Conservation (phyloP, 1,284 basidiomycete species). For the Wolfiporia cocos region DNA sequence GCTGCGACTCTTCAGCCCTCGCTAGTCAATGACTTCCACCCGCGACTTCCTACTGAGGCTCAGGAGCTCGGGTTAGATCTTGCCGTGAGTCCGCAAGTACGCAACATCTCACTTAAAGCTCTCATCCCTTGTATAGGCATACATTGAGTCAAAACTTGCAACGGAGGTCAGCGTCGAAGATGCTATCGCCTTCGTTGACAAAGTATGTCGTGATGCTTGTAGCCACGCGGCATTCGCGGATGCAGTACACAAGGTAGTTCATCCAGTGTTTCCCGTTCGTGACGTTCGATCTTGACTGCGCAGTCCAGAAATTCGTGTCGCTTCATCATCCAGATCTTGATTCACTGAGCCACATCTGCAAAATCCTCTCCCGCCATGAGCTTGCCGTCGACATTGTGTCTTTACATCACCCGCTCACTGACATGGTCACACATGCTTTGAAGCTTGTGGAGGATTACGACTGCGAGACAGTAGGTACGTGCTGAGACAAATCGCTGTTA, state of each 20-base stretch:
- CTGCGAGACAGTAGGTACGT: slow-evolving; percentile 71
- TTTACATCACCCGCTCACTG: slow-evolving; percentile 58
- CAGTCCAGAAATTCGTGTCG: neutral
- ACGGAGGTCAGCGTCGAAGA: slow-evolving; percentile 50
- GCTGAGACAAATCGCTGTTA: neutral
- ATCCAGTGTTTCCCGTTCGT: neutral
- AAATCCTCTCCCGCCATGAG: slow-evolving; percentile 51
- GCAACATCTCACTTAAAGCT: neutral
- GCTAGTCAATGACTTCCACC: slow-evolving; percentile 39
- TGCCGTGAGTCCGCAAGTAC: slow-evolving; percentile 31
- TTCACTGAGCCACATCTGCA: slow-evolving; percentile 58
- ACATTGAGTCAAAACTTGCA: slow-evolving; percentile 54
- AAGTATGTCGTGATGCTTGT: slow-evolving; percentile 53
- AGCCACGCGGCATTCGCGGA: slow-evolving; percentile 55
- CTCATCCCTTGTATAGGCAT: slow-evolving; percentile 49
- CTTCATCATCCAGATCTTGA: slow-evolving; percentile 46
- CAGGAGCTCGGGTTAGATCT: slow-evolving; percentile 49
- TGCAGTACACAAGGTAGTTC: slow-evolving; percentile 49
- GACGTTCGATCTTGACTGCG: neutral
- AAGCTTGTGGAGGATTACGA: slow-evolving; percentile 67
- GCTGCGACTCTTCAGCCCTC: slow-evolving; percentile 44
- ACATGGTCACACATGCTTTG: slow-evolving; percentile 54
- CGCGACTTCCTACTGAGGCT: slow-evolving; percentile 49
- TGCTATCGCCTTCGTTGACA: slow-evolving; percentile 40
- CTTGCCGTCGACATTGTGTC: slow-evolving; percentile 61